Conservation (phyloP, 208 protist genomes). For the Wallacemonas collosoma region DNA sequence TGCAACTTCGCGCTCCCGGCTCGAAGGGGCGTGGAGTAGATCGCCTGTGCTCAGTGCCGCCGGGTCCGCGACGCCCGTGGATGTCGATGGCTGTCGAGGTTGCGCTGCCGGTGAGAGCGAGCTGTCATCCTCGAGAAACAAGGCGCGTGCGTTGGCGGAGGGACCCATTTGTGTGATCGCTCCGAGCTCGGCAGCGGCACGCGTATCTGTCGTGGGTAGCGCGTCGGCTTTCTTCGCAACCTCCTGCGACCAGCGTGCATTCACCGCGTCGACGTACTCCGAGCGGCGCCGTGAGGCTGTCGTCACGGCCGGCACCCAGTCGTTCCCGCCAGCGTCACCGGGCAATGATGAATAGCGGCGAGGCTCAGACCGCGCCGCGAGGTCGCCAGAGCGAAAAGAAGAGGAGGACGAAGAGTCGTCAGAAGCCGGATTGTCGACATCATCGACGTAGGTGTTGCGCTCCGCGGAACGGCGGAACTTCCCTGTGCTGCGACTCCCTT, state of each 20-base stretch:
- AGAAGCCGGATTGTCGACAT: neutral
- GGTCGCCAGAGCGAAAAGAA: neutral
- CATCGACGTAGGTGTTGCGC: constrained; percentile 1
- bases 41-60: constrained; percentile 25
- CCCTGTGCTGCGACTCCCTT: constrained; percentile 15
- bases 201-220: too few relatives aligned
- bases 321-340: neutral
- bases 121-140: constrained; percentile 13
- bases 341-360: too few relatives aligned
- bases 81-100: constrained; percentile 17
- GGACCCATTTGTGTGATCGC: too few relatives aligned
- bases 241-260: constrained; percentile 12
- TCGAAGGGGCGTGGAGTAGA: neutral
- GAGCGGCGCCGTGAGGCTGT: neutral
- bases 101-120: too few relatives aligned
- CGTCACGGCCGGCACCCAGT: neutral
- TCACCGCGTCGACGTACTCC: constrained; percentile 13
- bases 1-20: constrained; percentile 12
- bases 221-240: constrained; percentile 11
- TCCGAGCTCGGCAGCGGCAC: too few relatives aligned
- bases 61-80: too few relatives aligned
- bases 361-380: too few relatives aligned
- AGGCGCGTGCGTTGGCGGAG: neutral
- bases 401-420: neutral
- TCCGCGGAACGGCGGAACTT: constrained; percentile 14